Evolutionary conservation across 805 yeast genomes (phyloP), one percentile per base, ranked within the genome.

Genomic region (Pichia sporocuriosa): DNA sequence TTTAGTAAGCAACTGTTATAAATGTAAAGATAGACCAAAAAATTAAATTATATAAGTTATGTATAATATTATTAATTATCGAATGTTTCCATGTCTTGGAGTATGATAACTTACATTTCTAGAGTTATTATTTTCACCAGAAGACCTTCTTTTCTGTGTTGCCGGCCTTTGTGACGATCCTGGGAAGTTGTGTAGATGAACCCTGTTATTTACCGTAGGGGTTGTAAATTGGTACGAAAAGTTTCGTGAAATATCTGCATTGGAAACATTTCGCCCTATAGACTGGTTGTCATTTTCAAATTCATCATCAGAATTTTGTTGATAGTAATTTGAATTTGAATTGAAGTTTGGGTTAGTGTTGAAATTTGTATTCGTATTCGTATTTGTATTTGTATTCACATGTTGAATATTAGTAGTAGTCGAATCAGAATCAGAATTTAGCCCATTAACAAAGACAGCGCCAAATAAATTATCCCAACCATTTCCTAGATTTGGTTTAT

Each of bases 1-100:
- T 39, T 50, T 58, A 20, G 40, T 57, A n/a, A 42, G 40, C 10
- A 42, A 43, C 5, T 58, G 62, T 45, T 35, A 35, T 15, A 36
- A 42, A 12, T 58, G 62, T 39, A 29, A 45, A 12, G 40, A 35
- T 5, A 27, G 31, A 24, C 17, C 6, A 24, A 21, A 20, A 8
- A 25, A 20, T 7, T 35, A 23, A 26, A 3, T n/a, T 13, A 7
- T 16, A 4, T 4, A 17, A 31, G 13, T 32, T 32, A 20, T 32
- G 32, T 30, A 30, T 11, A 17, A 4, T 10, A 6, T 6, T 16
- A 9, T 19, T 13, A 20, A 13, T 25, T 33, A 43, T 9, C 45
- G 45, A 13, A 43, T 43, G 19, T 43, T 43, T 4, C 40, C 38
- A 38, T 38, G 45, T 16, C 42, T 35, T 4, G 46, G 43, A 10